These are phyloP conservation scores for Fragilariopsis cylindrus DNA, from an alignment of 108 stramenopile genomes.

Conservation along the genomic window DNA sequence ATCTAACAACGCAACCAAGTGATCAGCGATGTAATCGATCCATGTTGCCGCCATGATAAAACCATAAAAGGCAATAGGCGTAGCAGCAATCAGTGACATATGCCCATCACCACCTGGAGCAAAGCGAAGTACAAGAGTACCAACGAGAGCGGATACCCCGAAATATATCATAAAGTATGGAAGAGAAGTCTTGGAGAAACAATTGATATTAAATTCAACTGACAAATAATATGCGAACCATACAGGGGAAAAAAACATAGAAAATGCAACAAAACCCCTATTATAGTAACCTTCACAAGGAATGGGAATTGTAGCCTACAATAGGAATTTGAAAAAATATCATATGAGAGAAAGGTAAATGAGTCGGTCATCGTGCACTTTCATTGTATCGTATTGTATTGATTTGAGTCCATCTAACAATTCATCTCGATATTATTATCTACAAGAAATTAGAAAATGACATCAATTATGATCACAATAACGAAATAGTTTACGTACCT, in stretches of 20 bases:
- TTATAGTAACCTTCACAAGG: conserved; percentile 90
- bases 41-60: conserved; percentile 90
- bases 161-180: conserved; percentile 38
- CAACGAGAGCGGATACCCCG: conserved; percentile 32
- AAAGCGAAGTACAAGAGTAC: conserved; percentile 52
- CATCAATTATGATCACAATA: not conserved
- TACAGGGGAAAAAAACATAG: conserved; percentile 65
- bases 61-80: conserved; percentile 84
- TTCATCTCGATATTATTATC: too few relatives aligned
- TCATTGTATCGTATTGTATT: too few relatives aligned
- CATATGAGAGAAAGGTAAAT: not conserved
- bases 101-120: conserved; percentile 78
- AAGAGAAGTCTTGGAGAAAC: conserved; percentile 27
- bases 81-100: conserved; percentile 68
- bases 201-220: conserved; percentile 52
- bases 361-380: too few relatives aligned
- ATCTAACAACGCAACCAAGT: conserved; percentile 83
- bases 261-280: conserved; percentile 73
- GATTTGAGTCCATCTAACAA: too few relatives aligned
- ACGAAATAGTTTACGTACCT: conserved; percentile 32
- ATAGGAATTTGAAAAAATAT: not conserved
- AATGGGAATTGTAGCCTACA: conserved; percentile 60
- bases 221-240: conserved; percentile 75
- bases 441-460: not conserved
- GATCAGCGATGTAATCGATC: conserved; percentile 93